Conservation (phyloP, 768 basidiomycete genomes). For the Lyophyllum shimeji region DNA sequence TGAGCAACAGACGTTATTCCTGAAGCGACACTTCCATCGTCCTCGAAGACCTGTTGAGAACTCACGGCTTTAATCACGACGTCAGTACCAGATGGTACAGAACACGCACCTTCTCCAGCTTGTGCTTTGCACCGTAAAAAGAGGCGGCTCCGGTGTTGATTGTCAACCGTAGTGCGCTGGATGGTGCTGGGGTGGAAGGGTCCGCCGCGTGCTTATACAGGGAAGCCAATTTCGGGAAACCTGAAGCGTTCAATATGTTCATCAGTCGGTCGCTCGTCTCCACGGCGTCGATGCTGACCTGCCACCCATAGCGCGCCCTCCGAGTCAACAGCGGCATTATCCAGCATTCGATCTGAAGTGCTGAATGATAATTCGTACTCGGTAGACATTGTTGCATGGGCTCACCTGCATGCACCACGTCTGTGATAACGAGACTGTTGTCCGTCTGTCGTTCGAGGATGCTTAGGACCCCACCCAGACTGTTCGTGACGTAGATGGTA, state of each 20-base stretch:
- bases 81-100: too few species aligned
- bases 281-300: slow-evolving; percentile 32
- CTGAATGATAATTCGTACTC: background rate
- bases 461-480: background rate
- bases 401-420: slow-evolving; percentile 51
- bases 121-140: slow-evolving; percentile 61
- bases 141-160: slow-evolving; percentile 50
- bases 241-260: slow-evolving; percentile 26
- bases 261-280: background rate
- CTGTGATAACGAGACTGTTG: background rate
- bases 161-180: slow-evolving; percentile 51
- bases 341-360: slow-evolving; percentile 46
- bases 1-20: slow-evolving; percentile 58
- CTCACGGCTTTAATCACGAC: too few species aligned
- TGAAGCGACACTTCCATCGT: slow-evolving; percentile 57
- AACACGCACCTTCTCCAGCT: slow-evolving; percentile 49
- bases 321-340: slow-evolving; percentile 62
- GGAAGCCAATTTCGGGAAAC: slow-evolving; percentile 40
- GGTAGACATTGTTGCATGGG: background rate
- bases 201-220: slow-evolving; percentile 39
- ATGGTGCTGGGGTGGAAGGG: slow-evolving; percentile 41
- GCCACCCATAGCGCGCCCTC: slow-evolving; percentile 65
- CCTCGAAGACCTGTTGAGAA: slow-evolving; percentile 59
- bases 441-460: slow-evolving; percentile 23
- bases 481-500: slow-evolving; percentile 60